phyloP scores from a whole-genome alignment of 176 grass and related monocot genomes.

The Phoenix roebelenii region DNA sequence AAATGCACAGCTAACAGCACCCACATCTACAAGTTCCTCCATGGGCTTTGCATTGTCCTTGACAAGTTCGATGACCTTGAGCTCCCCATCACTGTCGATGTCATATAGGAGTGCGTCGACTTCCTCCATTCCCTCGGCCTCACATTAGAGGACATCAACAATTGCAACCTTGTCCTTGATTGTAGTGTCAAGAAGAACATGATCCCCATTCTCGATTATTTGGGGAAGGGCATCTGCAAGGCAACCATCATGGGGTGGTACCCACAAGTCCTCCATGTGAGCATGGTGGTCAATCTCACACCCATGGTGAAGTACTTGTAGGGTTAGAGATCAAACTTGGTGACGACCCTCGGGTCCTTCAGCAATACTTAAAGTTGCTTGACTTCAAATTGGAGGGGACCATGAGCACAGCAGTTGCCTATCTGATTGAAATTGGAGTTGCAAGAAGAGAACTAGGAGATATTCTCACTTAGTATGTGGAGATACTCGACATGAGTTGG shows the following conservation, averaged over 20 bases:
- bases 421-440: slow-evolving; percentile 53
- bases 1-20: slow-evolving; percentile 37
- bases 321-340: slow-evolving; percentile 40
- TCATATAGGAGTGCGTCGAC: slow-evolving; percentile 65
- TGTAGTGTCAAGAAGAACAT: slow-evolving; percentile 82
- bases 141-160: slow-evolving; percentile 34
- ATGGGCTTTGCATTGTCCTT: slow-evolving; percentile 36
- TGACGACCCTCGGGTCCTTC: slow-evolving; percentile 44
- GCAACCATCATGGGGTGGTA: slow-evolving; percentile 45
- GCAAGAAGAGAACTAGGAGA: slow-evolving; percentile 34
- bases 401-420: slow-evolving; percentile 66
- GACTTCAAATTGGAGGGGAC: slow-evolving; percentile 76
- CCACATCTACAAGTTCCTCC: slow-evolving; percentile 36
- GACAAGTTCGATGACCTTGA: slow-evolving; percentile 56
- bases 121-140: slow-evolving; percentile 34
- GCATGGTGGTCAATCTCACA: slow-evolving; percentile 42
- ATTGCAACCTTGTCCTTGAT: slow-evolving; percentile 59
- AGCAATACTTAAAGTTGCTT: slow-evolving; percentile 56
- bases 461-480: slow-evolving; percentile 42
- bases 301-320: slow-evolving; percentile 49
- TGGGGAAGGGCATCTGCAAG: slow-evolving; percentile 55
- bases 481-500: slow-evolving; percentile 62
- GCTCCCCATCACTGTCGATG: slow-evolving; percentile 60
- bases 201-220: slow-evolving; percentile 72
- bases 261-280: slow-evolving; percentile 63